Percentiles rank a stretch among this genome's conserved stretches.
These are phyloP conservation scores for Exophiala viscosa DNA, from an alignment of 2,329 filamentous ascomycete genomes.

Conservation along the genomic window DNA sequence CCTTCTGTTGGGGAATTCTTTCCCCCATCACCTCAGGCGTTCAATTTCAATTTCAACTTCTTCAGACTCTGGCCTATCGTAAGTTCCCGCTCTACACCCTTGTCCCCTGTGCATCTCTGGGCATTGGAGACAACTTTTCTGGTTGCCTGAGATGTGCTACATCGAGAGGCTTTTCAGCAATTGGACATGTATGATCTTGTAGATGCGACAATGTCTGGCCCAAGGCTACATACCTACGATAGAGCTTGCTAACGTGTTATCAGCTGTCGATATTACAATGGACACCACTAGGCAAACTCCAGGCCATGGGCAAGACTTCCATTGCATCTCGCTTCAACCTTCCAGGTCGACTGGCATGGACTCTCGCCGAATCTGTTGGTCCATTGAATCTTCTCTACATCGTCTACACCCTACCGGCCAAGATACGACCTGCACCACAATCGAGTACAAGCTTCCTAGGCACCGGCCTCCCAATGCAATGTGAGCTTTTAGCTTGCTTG, in stretches of 20 bases:
- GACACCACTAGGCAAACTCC: slow-evolving; percentile 43
- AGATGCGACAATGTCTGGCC: too few relatives aligned
- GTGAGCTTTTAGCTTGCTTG: slow-evolving; percentile 36
- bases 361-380: slow-evolving; percentile 79
- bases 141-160: too few relatives aligned
- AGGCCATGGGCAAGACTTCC: slow-evolving; percentile 92
- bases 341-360: slow-evolving; percentile 84
- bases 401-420: slow-evolving; percentile 63
- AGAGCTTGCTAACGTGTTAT: slow-evolving; percentile 52
- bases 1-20: slow-evolving; percentile 35
- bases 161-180: too few relatives aligned
- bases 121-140: too few relatives aligned
- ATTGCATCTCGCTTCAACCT: slow-evolving; percentile 65
- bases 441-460: slow-evolving; percentile 18
- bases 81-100: slow-evolving; percentile 26
- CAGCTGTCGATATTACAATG: slow-evolving; percentile 70
- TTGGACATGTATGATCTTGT: too few relatives aligned
- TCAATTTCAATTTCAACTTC: slow-evolving; percentile 33
- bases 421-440: slow-evolving; percentile 31
- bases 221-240: too few relatives aligned
- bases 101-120: neutral
- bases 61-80: slow-evolving; percentile 46
- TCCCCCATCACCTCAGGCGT: slow-evolving; percentile 39
- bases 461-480: slow-evolving; percentile 33
- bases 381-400: slow-evolving; percentile 75